Base-by-base conservation (phyloP, 2,329 filamentous ascomycete species). In the Chaetomium sp. region DNA sequence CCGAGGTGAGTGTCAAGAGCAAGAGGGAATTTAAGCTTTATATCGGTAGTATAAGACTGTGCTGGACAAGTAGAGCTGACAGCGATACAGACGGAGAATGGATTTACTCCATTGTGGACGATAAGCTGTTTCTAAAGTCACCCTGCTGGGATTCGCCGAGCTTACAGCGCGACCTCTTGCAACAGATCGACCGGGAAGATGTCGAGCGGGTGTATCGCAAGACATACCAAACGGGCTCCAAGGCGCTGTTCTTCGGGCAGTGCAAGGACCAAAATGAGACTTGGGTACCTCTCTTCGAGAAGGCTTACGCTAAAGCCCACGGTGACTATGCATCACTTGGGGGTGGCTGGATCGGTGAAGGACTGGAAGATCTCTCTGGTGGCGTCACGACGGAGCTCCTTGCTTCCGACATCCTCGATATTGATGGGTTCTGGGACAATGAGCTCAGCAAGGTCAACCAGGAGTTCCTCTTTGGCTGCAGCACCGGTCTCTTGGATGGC, bases 101-200 rank as follows among this genome's bases (percentile, higher is more conserved):
- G 91, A 88, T 92, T 55, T 90, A 91, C 64, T 91, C 88, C 56
- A 91, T 96, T 59, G 84, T 96, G 57, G 91, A 96, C 66, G 91
- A 96, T 70, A 95, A 95, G 71, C 78, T 96, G 2, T 95, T 89
- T 68, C 79, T 95, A 14, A 88, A 86, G 57, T 89, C 88, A 1
- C 87, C 89, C 4, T 86, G 88, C 66, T 95, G 89, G 74, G 88
- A 95, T 61, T 88, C 89, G 37, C 86, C 84, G 1, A 85, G 87
- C 50, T 79, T 88, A 68, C 87, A 91, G 66, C 82, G 88, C 41
- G 80, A 88, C 53, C 76, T 90, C 32, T 80, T 90, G 66, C 82
- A 90, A 64, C 85, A 90, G 64, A 84, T 89, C 48, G 87, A 89
- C 66, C 81, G 86, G 53, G 84, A 85, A 51, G 85, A 88, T 51